Percentiles rank a stretch among this genome's conserved stretches.
Conservation (phyloP, 2,329 filamentous ascomycete genomes). For the Trematosphaeria pertusa region DNA sequence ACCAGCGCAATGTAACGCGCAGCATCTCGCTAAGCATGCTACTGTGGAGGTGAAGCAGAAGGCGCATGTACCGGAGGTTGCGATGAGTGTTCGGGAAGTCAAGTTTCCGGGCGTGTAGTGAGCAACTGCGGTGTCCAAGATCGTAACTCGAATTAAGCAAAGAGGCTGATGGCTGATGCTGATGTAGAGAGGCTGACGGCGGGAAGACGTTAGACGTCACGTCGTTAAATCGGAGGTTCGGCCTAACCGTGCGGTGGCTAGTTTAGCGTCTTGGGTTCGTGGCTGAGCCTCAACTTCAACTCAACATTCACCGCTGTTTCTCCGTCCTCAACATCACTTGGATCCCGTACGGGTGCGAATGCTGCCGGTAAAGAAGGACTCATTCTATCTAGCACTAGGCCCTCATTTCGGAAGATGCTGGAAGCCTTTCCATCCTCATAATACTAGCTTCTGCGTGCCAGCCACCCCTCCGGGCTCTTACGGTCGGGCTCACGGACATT, state of each 20-base stretch:
- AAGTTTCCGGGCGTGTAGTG: slow-evolving; percentile 25
- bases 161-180: slow-evolving; percentile 21
- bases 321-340: background rate
- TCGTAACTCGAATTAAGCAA: background rate
- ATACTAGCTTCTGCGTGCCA: background rate
- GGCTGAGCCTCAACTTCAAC: slow-evolving; percentile 3
- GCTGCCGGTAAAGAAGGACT: too few species aligned
- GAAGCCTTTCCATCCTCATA: background rate
- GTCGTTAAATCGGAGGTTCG: background rate
- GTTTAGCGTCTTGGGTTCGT: slow-evolving; percentile 2
- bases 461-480: background rate
- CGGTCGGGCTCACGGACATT: background rate
- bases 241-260: slow-evolving; percentile 8
- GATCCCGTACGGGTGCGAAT: too few species aligned
- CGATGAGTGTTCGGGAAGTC: slow-evolving; percentile 24
- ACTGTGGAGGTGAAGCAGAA: slow-evolving; percentile 7
- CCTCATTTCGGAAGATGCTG: too few species aligned
- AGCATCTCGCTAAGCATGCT: slow-evolving; percentile 21
- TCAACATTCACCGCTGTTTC: slow-evolving; percentile 1
- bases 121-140: too few species aligned
- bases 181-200: slow-evolving; percentile 27
- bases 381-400: too few species aligned
- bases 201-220: slow-evolving; percentile 12
- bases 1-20: slow-evolving; percentile 5
- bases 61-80: slow-evolving; percentile 14